A percentile compares a stretch with the other conserved stretches of the same genome.
Conservation (phyloP, 495 filamentous ascomycete genomes). For the Talaromyces ruber region DNA sequence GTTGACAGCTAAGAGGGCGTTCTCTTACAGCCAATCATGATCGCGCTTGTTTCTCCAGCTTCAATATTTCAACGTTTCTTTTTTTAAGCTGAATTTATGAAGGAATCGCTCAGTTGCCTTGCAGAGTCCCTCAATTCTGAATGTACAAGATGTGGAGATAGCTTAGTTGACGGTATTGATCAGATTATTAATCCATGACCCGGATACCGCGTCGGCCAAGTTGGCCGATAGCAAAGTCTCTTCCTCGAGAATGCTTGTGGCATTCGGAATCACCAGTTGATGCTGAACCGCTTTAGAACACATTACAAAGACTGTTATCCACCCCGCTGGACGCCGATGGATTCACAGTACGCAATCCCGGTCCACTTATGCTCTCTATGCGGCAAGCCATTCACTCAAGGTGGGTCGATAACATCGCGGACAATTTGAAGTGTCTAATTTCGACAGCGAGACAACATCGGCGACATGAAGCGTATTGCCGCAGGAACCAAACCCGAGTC, state of each 20-base stretch:
- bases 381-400: conserved; percentile 8
- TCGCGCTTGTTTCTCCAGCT: neutral
- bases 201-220: neutral
- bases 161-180: neutral
- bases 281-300: too few relatives aligned
- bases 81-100: neutral
- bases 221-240: neutral
- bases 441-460: neutral
- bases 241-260: too few relatives aligned
- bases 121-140: neutral
- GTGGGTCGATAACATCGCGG: neutral
- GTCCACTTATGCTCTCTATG: conserved; percentile 5
- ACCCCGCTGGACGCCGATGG: neutral
- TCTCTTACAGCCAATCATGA: neutral
- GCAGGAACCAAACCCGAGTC: neutral
- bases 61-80: neutral
- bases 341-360: neutral
- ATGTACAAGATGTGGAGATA: neutral
- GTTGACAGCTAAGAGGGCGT: neutral
- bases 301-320: neutral
- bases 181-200: neutral
- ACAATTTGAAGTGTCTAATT: neutral
- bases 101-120: neutral
- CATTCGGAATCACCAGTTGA: too few relatives aligned
- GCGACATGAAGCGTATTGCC: conserved; percentile 5